A percentile compares a stretch with the other conserved stretches of the same genome.
Evolutionary conservation across 169 alveolate genomes (phyloP).

Genomic region (Plasmodium blacklocki): DNA sequence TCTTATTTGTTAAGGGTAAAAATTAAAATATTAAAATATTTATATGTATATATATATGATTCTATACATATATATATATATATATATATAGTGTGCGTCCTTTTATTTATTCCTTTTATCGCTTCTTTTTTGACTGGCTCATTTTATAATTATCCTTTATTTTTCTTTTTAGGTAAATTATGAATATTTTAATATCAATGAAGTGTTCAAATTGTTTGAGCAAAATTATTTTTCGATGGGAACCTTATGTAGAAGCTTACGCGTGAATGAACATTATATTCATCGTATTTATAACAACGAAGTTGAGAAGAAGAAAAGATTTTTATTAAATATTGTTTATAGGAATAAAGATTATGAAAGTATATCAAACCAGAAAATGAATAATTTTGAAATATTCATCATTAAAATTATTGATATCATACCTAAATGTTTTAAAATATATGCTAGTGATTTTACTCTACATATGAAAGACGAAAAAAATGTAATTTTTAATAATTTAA

Average conservation of each 20-base stretch:
- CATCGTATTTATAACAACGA: slow-evolving; percentile 16
- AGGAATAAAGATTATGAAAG: slow-evolving; percentile 59
- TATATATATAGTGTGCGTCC: background rate
- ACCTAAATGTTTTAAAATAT: slow-evolving; percentile 66
- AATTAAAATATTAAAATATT: background rate
- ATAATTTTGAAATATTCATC: slow-evolving; percentile 72
- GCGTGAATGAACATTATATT: slow-evolving; percentile 20
- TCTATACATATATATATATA: background rate
- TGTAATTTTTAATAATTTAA: slow-evolving; percentile 11
- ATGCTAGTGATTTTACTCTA: slow-evolving; percentile 28
- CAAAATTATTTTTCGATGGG: slow-evolving; percentile 29
- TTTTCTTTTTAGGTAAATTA: slow-evolving; percentile 47
- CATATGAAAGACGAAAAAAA: slow-evolving; percentile 6
- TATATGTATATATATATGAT: background rate
- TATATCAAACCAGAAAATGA: slow-evolving; percentile 69
- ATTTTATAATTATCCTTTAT: background rate
- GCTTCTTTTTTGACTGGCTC: background rate
- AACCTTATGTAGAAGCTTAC: slow-evolving; percentile 53
- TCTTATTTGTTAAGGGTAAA: slow-evolving; percentile 51
- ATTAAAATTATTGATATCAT: slow-evolving; percentile 62
- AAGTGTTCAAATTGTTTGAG: slow-evolving; percentile 54
- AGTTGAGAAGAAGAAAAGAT: slow-evolving; percentile 21
- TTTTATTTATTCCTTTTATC: background rate
- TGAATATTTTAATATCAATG: slow-evolving; percentile 66
- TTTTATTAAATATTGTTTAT: slow-evolving; percentile 39